Evolutionary conservation across 2,329 filamentous ascomycete species (phyloP).

Genomic region (Alternaria panax): DNA sequence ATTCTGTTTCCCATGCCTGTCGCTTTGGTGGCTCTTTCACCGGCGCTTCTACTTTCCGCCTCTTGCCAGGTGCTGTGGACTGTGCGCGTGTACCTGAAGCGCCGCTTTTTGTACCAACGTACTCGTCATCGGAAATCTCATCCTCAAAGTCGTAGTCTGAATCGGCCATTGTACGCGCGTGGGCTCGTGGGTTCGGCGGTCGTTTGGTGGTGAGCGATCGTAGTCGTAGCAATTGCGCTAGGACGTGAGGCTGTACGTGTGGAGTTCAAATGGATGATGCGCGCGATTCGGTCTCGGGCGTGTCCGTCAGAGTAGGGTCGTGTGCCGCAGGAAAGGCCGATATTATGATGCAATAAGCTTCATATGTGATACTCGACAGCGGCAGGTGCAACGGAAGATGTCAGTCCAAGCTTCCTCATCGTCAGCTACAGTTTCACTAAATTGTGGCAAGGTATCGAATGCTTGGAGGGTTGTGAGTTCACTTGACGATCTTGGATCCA

Average conservation of each 20-base stretch:
- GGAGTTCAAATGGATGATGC: background rate
- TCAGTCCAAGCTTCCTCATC: constrained; percentile 4
- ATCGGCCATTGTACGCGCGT: constrained; percentile 66
- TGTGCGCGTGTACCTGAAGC: constrained; percentile 36
- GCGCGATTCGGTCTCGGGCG: background rate
- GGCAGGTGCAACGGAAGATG: background rate
- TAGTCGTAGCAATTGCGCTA: background rate
- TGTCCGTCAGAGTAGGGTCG: background rate
- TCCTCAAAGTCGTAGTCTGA: constrained; percentile 76
- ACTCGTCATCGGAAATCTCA: constrained; percentile 70
- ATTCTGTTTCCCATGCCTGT: constrained; percentile 56
- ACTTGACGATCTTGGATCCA: constrained; percentile 10
- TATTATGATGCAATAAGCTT: constrained; percentile 13
- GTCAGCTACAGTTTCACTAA: constrained; percentile 4
- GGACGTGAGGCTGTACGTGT: background rate
- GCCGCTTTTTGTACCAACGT: constrained; percentile 53
- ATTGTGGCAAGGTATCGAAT: constrained; percentile 1
- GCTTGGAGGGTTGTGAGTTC: constrained; percentile 14
- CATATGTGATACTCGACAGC: background rate
- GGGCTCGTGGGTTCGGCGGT: background rate
- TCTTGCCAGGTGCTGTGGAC: constrained; percentile 26
- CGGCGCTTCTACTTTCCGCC: constrained; percentile 26
- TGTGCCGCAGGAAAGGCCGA: constrained; percentile 7
- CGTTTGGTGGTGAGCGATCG: background rate
- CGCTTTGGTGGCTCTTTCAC: constrained; percentile 50